Evolutionary conservation across 805 yeast species (phyloP), one percentile per base, ranked within the genome.

Genomic region (Suhomyces emberorum): DNA sequence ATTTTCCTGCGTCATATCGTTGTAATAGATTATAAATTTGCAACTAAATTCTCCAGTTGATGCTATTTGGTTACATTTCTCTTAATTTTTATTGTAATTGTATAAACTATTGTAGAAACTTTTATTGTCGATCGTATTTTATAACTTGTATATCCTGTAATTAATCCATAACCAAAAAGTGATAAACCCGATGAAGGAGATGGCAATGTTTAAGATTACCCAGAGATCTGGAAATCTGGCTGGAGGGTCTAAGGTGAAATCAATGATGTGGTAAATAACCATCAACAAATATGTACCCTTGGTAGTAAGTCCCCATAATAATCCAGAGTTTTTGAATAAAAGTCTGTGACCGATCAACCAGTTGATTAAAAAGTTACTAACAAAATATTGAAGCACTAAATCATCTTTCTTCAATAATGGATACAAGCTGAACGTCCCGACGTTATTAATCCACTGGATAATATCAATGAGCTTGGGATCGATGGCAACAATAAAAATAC

Each of bases 81-180:
- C n/a, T n/a, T n/a, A n/a, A n/a, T n/a, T n/a, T n/a, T n/a, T n/a
- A n/a, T n/a, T n/a, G n/a, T n/a, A n/a, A n/a, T n/a, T n/a, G n/a
- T n/a, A n/a, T n/a, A n/a, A n/a, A n/a, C n/a, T n/a, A n/a, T n/a
- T n/a, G n/a, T n/a, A n/a, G n/a, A n/a, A n/a, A n/a, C n/a, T n/a
- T n/a, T n/a, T n/a, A n/a, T n/a, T n/a, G n/a, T n/a, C n/a, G n/a
- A n/a, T n/a, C n/a, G n/a, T n/a, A n/a, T n/a, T n/a, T n/a, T 17
- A 16, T 21, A 48, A 43, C 8, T 38, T 24, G 35, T 53, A 61
- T 15, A 61, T 53, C 28, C 50, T 81, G 59, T 72, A 79, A 49
- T 82, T 69, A 24, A 75, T 72, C 96, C 96, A 93, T n/a, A 88
- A 43, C 80, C 88, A 89, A 49, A 86, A 86, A 30, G 83, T 51